Base-by-base conservation (phyloP, 306 rosid species). In the Elaeagnus macrophylla region DNA sequence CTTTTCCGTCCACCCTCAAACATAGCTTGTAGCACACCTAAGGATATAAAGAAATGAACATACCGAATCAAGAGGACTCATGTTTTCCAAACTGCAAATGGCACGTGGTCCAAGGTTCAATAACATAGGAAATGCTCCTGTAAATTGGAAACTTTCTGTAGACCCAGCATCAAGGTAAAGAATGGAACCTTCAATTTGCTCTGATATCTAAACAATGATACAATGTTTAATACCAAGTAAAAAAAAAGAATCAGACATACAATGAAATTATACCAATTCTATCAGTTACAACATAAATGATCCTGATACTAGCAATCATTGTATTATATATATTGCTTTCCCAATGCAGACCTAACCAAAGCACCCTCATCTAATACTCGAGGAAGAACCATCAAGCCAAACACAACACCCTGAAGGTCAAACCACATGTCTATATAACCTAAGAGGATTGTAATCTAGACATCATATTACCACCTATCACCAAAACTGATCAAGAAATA, bases 131-230 rank as follows among this genome's bases (percentile, higher is more conserved):
- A 73, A 86, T 8, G 95, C 89, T 65, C 83, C 95, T 32, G 66
- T 74, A 69, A 72, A 69, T 48, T 86, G 97, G 72, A 89, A 89
- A 70, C 95, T 86, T 69, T 89, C 90, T 1, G 82, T 72, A 39
- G 79, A 66, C 41, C 97, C 97, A 58, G 88, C 90, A 79, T 89
- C 97, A 48, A 89, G 65, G 73, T 86, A 85, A 67, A 89, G 69
- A 70, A 80, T 42, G 45, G 84, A 71, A 62, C 79, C 97, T 65
- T 83, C 81, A 68, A 89, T 65, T 66, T 81, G 75, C 71, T 85
- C 95, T 20, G 95, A 74, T 69, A 81, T 79, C 97, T 89, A 72
- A 52, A 65, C 45, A 61, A 9, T 37, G 11, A 9, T 20, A 15
- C 6, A 1, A 9, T 54, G 7, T 25, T 25, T 25, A 10, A 61